Conservation (phyloP, 257 asterid genomes). For the Fraxinus anomala region DNA sequence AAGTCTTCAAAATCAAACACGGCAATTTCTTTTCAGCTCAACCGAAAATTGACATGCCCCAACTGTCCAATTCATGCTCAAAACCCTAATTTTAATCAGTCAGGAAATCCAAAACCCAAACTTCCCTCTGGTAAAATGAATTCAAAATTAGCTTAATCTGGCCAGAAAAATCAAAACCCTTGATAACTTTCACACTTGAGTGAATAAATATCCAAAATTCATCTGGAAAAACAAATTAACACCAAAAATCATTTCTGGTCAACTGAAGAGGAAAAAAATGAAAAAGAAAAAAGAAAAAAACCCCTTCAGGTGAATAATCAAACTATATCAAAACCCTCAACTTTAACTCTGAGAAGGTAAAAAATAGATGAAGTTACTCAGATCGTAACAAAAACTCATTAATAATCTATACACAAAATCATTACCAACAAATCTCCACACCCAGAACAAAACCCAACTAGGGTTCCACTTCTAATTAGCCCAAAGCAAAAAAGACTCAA, state of each 20-base stretch:
- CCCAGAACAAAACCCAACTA: background rate
- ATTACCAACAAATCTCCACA: background rate
- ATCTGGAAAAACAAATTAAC: constrained; percentile 20
- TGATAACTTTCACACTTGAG: background rate
- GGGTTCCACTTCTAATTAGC: background rate
- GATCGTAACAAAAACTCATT: background rate
- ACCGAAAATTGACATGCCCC: background rate
- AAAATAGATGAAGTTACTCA: background rate
- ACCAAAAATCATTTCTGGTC: constrained; percentile 13
- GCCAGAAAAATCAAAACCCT: background rate
- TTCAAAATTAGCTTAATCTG: background rate
- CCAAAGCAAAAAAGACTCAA: background rate
- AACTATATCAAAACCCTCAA: background rate
- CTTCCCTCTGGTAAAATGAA: background rate
- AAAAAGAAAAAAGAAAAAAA: no score
- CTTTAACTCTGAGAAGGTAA: background rate
- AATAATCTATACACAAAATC: background rate
- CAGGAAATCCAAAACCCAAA: constrained; percentile 17
- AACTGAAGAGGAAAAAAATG: background rate
- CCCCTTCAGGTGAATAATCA: background rate
- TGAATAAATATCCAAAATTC: constrained; percentile 9
- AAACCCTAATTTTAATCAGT: constrained; percentile 24
- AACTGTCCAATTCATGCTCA: background rate
- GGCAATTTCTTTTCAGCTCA: background rate
- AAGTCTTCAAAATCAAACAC: constrained; percentile 12